These are phyloP conservation scores for Solanum megistacrolobum DNA, from an alignment of 257 asterid species.

Conservation along the genomic window DNA sequence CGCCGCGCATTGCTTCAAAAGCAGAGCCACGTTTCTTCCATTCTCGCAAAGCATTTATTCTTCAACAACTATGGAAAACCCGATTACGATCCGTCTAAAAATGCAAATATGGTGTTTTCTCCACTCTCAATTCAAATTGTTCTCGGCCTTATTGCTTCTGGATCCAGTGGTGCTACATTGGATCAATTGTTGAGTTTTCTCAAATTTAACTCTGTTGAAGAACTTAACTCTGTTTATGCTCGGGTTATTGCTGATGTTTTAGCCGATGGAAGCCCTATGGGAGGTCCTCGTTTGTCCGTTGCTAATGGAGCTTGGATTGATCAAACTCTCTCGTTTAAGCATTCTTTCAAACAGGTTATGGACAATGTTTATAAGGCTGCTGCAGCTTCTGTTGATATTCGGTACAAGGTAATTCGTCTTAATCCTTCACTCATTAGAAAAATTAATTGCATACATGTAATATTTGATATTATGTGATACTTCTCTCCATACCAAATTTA, in stretches of 20 bases:
- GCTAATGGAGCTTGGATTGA: constrained; percentile 54
- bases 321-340: constrained; percentile 28
- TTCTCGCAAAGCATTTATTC: constrained; percentile 33
- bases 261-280: constrained; percentile 35
- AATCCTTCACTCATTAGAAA: neutral
- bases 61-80: constrained; percentile 15
- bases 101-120: constrained; percentile 5
- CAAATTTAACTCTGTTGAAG: neutral
- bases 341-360: constrained; percentile 23
- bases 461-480: neutral
- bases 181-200: constrained; percentile 8
- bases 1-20: neutral
- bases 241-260: constrained; percentile 30
- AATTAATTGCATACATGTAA: neutral
- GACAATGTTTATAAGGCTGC: constrained; percentile 37
- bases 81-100: neutral
- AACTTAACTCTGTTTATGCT: constrained; percentile 16
- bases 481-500: neutral
- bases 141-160: constrained; percentile 9
- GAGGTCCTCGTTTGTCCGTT: constrained; percentile 37
- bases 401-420: constrained; percentile 23
- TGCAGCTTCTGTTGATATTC: constrained; percentile 37
- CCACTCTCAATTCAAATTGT: constrained; percentile 5
- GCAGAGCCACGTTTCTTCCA: constrained; percentile 32
- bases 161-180: constrained; percentile 1